Evolutionary conservation across 179 eudicot genomes (phyloP), one percentile per base, ranked within the genome.

Genomic region (Monotropa hypopitys): DNA sequence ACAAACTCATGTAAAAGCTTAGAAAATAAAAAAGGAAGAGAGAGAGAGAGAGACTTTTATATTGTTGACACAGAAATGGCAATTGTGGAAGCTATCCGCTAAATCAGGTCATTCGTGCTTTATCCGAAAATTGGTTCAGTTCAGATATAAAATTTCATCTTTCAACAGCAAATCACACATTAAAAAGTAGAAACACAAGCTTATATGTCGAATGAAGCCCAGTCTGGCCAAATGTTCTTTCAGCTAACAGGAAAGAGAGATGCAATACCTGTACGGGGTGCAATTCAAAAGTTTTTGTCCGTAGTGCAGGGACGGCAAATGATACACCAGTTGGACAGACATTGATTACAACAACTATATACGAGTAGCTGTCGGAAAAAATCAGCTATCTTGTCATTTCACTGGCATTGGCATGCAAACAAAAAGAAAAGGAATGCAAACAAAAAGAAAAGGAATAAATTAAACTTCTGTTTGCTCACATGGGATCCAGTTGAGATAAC

Each of bases 251-350:
- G 15, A 79, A 20, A 32, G 70, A 68, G 33, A 72, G 26, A 40
- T 7, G 15, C 28, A 56, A 9, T 80, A 95, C 99, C 98, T 85
- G 99, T 38, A 91, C 77, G 38, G 98, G 97, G 79, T 95, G 98
- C 85, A 95, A 74, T 70, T 90, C 85, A 16, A 95, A 74, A 74
- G 80, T 51, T 86, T 80, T 90, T 33, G 83, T 85, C 79, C 83
- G 79, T 26, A 91, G 79, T 50, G 82, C 83, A 67, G 92, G 88
- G 78, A 74, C 79, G 28, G 84, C 54, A 79, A 90, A 85, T 63
- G 86, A 81, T 76, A 86, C 81, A 71, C 81, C 90, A 74, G 84
- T 84, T 15, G 97, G 90, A 81, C 87, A 75, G 5, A 78, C 90
- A 78, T 93, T 95, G 88, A 93, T 68, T 47, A 89, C 67, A 56